Evolutionary conservation across 768 basidiomycete genomes (phyloP).

Genomic region (Russula virescens): DNA sequence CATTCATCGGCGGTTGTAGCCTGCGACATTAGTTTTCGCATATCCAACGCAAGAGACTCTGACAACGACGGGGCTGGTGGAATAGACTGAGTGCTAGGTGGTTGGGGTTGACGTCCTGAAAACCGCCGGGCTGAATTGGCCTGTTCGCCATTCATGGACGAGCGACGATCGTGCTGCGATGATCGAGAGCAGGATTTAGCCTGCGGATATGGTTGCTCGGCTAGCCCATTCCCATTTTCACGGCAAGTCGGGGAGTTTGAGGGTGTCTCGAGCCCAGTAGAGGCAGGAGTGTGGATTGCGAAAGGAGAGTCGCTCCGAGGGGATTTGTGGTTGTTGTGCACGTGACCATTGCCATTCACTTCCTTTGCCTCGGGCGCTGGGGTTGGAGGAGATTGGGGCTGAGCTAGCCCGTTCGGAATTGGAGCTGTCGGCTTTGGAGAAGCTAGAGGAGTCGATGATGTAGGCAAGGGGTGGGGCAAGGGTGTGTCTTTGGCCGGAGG

Average conservation of each 20-base stretch:
- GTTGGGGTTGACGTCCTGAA: constrained; percentile 8
- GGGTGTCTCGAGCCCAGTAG: neutral
- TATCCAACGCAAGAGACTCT: constrained; percentile 50
- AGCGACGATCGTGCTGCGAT: constrained; percentile 1
- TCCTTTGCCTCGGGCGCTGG: neutral
- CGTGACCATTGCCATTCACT: constrained; percentile 3
- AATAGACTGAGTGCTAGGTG: constrained; percentile 22
- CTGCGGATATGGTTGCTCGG: neutral
- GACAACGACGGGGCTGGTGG: constrained; percentile 33
- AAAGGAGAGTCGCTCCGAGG: neutral
- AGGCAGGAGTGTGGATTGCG: neutral
- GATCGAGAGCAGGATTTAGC: neutral
- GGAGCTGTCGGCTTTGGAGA: neutral
- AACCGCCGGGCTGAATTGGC: neutral
- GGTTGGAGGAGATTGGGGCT: neutral
- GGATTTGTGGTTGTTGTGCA: neutral
- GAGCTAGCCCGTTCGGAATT: neutral
- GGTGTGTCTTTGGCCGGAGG: constrained; percentile 1
- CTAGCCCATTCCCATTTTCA: constrained; percentile 8
- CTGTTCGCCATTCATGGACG: constrained; percentile 4
- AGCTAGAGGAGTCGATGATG: neutral
- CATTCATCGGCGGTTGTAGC: constrained; percentile 81
- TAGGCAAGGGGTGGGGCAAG: neutral
- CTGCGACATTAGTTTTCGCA: constrained; percentile 58
- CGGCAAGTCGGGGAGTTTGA: neutral